Conservation (phyloP, 1,284 basidiomycete genomes). For the Erythrobasidium hasegawianum region DNA sequence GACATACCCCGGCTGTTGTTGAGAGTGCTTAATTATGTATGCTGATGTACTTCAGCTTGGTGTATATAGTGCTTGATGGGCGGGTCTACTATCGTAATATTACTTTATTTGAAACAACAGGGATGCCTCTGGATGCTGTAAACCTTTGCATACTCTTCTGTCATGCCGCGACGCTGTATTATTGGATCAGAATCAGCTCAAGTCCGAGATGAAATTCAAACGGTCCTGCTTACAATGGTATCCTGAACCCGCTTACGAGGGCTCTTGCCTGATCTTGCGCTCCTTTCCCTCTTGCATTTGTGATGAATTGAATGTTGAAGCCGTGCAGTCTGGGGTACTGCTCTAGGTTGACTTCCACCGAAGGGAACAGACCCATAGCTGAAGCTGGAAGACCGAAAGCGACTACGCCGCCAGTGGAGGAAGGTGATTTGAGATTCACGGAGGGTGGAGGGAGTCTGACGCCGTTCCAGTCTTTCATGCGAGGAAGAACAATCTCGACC, state of each 20-base stretch:
- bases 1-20: background rate
- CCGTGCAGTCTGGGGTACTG: slow-evolving; percentile 77
- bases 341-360: slow-evolving; percentile 80
- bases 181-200: background rate
- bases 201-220: background rate
- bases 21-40: too few species aligned
- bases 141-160: too few species aligned
- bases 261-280: slow-evolving; percentile 81
- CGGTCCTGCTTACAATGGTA: slow-evolving; percentile 60
- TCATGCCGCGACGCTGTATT: slow-evolving; percentile 13
- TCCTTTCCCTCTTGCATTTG: slow-evolving; percentile 73
- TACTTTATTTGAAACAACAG: too few species aligned
- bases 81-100: too few species aligned
- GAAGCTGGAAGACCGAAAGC: slow-evolving; percentile 77
- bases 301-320: slow-evolving; percentile 87
- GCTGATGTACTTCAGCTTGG: too few species aligned
- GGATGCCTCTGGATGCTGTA: too few species aligned
- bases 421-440: slow-evolving; percentile 53
- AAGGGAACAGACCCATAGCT: slow-evolving; percentile 85
- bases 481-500: slow-evolving; percentile 89
- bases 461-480: slow-evolving; percentile 84
- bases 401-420: slow-evolving; percentile 78
- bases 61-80: too few species aligned
- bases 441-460: slow-evolving; percentile 63
- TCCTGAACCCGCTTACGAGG: slow-evolving; percentile 79